These are phyloP conservation scores for Coemansia sp. DNA, from an alignment of 192 early-diverging fungal species.

Conservation along the genomic window DNA sequence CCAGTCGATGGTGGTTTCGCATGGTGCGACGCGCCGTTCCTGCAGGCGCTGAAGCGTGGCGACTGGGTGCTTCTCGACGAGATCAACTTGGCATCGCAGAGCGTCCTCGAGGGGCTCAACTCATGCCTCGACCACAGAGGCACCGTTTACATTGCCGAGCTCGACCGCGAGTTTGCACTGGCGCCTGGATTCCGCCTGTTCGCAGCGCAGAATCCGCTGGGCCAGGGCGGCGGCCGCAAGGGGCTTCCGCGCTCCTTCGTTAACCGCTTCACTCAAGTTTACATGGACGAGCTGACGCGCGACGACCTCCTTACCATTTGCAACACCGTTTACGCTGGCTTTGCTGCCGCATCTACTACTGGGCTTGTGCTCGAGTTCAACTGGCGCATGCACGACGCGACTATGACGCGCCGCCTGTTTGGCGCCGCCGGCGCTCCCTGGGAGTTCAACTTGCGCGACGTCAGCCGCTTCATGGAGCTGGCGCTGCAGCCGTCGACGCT, in stretches of 20 bases:
- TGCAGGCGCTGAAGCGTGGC: constrained; percentile 92
- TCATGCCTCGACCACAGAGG: constrained; percentile 97
- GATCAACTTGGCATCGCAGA: constrained; percentile 97
- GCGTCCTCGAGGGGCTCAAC: constrained; percentile 97
- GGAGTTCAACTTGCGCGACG: constrained; percentile 99
- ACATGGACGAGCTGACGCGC: constrained; percentile 76
- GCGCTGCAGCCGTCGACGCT: constrained; percentile 37
- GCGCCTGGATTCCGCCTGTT: constrained; percentile 86
- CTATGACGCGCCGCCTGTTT: constrained; percentile 76
- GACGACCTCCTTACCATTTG: constrained; percentile 82
- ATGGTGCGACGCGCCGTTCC: constrained; percentile 97
- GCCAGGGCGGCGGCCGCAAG: constrained; percentile 96
- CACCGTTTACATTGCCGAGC: constrained; percentile 92
- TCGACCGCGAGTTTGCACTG: constrained; percentile 83
- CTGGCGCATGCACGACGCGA: constrained; percentile 78
- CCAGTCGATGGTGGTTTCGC: constrained; percentile 88
- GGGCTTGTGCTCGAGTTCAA: constrained; percentile 67
- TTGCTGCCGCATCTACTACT: constrained; percentile 34
- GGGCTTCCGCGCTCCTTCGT: constrained; percentile 97
- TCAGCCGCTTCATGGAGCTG: constrained; percentile 90
- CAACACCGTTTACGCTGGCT: constrained; percentile 35
- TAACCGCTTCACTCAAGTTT: constrained; percentile 95
- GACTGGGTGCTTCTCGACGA: constrained; percentile 98
- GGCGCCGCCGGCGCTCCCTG: constrained; percentile 81
- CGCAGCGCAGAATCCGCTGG: constrained; percentile 95